Evolutionary conservation across 345 rosid genomes (phyloP), one percentile per base, ranked within the genome.

Genomic region (Clausena lansium): DNA sequence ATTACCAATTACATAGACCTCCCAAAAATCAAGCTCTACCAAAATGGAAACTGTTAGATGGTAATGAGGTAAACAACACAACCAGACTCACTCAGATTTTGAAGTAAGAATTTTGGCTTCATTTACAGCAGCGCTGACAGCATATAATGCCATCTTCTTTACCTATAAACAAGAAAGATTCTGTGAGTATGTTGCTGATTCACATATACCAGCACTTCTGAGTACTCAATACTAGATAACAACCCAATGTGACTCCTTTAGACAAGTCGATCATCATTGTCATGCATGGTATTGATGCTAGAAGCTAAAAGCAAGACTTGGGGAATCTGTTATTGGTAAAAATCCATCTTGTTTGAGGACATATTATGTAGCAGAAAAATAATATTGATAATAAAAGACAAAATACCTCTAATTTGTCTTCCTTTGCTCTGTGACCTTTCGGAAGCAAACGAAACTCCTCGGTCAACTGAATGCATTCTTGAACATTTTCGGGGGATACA

Each of bases 401-500:
- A 15, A 60, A 22, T 73, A 85, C 89, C 89, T 87, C 87, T 59
- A 87, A 58, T 79, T 87, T 87, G 78, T 87, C 89, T 78, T 83
- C 87, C 78, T 87, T 85, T 14, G 89, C 86, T 75, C 79, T 72
- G 35, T 87, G 89, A 71, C 45, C 54, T 62, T 77, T 75, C 9
- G 89, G 89, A 67, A 87, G 87, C 78, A 83, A 25, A 4, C 89
- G 89, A 55, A 85, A 87, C 79, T 87, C 88, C 54, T 87, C 87
- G 2, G 87, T 87, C 79, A 87, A 73, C 13, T 83, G 82, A 58
- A 87, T 83, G 79, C 89, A 84, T 74, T 87, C 86, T 75, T 79
- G 80, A 54, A 87, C 82, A 73, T 87, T 87, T 19, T 85, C 89
- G 32, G 89, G 89, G 39, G 88, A 87, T 28, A 87, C 89, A 76